A percentile compares a stretch with the other conserved stretches of the same genome.
Evolutionary conservation across 2,329 filamentous ascomycete species (phyloP).

Genomic region (Capronia americana): DNA sequence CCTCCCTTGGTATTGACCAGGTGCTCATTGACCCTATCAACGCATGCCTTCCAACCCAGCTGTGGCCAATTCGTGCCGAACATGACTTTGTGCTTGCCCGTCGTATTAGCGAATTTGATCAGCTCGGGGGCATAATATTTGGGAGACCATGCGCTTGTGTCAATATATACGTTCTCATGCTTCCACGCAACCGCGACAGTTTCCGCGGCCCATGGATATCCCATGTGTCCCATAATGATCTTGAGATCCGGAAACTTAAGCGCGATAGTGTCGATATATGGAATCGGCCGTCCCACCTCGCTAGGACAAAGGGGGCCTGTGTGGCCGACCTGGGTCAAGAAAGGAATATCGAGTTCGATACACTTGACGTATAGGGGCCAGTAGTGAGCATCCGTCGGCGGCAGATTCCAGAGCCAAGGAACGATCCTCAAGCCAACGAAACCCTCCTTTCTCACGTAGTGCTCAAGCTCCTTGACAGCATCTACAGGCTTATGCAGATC

Average conservation of each 20-base stretch:
- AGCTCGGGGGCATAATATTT: conserved; percentile 41
- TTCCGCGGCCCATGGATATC: conserved; percentile 41
- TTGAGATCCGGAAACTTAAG: conserved; percentile 40
- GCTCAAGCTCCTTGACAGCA: conserved; percentile 40
- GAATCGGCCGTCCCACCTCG: conserved; percentile 41
- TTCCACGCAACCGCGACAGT: conserved; percentile 41
- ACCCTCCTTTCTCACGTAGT: conserved; percentile 41
- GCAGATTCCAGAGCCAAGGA: conserved; percentile 42
- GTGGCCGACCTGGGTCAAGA: conserved; percentile 42
- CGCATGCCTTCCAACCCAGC: conserved; percentile 39
- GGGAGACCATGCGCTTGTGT: conserved; percentile 39
- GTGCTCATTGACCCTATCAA: conserved; percentile 32
- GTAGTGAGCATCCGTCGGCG: conserved; percentile 41
- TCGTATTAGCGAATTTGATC: conserved; percentile 41
- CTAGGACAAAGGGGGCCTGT: conserved; percentile 41
- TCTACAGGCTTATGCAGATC: conserved; percentile 40
- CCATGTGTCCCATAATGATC: conserved; percentile 40
- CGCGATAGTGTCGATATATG: conserved; percentile 41
- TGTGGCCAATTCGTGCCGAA: conserved; percentile 43
- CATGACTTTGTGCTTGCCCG: conserved; percentile 40
- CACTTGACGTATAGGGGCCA: conserved; percentile 43
- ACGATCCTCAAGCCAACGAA: conserved; percentile 41
- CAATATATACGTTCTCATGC: conserved; percentile 41
- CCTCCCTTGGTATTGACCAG: conserved; percentile 9
- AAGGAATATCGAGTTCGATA: conserved; percentile 42